These are phyloP conservation scores for Pleurotus citrinopileatus DNA, from an alignment of 768 basidiomycete genomes.

Conservation along the genomic window DNA sequence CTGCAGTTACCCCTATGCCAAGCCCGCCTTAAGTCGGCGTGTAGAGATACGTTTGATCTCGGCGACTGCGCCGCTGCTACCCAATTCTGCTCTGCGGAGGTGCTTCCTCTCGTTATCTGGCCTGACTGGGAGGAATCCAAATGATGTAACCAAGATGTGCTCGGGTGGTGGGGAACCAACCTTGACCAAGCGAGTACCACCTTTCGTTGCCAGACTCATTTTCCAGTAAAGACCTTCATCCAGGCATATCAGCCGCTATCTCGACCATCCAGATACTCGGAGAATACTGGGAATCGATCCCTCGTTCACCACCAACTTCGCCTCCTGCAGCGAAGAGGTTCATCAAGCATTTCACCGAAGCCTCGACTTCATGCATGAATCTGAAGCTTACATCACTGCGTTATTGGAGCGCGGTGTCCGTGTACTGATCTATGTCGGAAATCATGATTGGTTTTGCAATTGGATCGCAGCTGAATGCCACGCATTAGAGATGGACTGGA, in stretches of 20 bases:
- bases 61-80: slow-evolving; percentile 63
- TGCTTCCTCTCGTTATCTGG: too few relatives aligned
- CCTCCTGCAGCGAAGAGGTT: slow-evolving; percentile 37
- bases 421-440: slow-evolving; percentile 55
- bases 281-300: slow-evolving; percentile 59
- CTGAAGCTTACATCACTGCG: slow-evolving; percentile 47
- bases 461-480: slow-evolving; percentile 49
- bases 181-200: too few relatives aligned
- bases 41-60: slow-evolving; percentile 60
- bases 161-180: slow-evolving; percentile 58
- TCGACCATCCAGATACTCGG: slow-evolving; percentile 56
- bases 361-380: slow-evolving; percentile 29
- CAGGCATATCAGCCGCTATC: slow-evolving; percentile 50
- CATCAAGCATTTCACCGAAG: slow-evolving; percentile 39
- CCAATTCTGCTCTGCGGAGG: slow-evolving; percentile 66
- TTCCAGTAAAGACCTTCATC: too few relatives aligned
- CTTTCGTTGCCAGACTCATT: too few relatives aligned
- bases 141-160: slow-evolving; percentile 66
- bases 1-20: slow-evolving; percentile 67
- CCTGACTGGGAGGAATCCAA: slow-evolving; percentile 52
- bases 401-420: slow-evolving; percentile 58
- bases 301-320: slow-evolving; percentile 32
- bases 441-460: slow-evolving; percentile 59
- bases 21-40: slow-evolving; percentile 48
- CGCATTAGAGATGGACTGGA: slow-evolving; percentile 33